Conservation (phyloP, 2,329 filamentous ascomycete genomes). For the Apiospora saccharicola region DNA sequence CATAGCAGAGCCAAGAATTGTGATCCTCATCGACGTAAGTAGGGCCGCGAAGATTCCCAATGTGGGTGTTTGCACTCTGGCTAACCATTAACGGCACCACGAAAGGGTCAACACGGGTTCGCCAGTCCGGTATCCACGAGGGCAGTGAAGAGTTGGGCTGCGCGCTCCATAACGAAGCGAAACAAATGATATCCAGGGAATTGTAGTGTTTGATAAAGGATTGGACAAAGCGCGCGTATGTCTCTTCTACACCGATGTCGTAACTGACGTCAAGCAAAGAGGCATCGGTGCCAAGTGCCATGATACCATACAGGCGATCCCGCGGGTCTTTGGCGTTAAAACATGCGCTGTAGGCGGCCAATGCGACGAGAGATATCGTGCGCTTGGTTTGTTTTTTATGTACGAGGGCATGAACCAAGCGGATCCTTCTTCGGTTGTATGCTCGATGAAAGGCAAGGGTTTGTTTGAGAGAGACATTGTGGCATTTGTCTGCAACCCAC, state of each 20-base stretch:
- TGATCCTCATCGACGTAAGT: background rate
- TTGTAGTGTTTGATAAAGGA: constrained; percentile 2
- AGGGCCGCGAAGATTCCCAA: background rate
- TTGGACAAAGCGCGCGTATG: background rate
- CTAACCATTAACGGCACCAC: background rate
- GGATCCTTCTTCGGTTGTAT: background rate
- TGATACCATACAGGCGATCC: background rate
- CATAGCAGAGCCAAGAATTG: background rate
- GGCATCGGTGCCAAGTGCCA: background rate
- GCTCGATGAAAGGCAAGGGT: background rate
- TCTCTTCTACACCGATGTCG: background rate
- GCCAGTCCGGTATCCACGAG: background rate
- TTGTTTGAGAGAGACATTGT: background rate
- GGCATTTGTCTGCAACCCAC: too few species aligned
- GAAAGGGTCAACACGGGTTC: background rate
- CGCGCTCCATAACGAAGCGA: background rate
- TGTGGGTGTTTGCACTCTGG: background rate
- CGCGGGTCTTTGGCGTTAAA: background rate
- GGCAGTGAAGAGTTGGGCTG: background rate
- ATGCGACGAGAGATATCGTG: too few species aligned
- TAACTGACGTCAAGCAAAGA: background rate
- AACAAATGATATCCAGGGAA: background rate
- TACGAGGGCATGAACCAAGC: background rate
- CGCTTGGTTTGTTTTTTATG: too few species aligned
- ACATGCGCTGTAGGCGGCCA: background rate